Conservation (phyloP, 768 basidiomycete genomes). For the Auriscalpium microsporum region DNA sequence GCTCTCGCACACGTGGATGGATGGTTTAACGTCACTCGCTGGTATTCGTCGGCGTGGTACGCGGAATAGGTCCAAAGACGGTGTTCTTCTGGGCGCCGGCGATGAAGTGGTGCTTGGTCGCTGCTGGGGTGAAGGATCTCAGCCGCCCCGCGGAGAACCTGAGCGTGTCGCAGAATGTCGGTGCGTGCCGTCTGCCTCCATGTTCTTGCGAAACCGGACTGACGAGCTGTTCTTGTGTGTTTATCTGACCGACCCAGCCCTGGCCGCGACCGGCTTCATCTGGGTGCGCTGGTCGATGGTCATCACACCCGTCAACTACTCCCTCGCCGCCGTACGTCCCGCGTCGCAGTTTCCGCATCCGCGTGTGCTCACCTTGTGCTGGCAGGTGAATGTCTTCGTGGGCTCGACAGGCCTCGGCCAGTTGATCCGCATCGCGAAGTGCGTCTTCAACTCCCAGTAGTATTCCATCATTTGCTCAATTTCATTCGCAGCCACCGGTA, state of each 20-base stretch:
- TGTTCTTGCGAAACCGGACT: no score
- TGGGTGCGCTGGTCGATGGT: conserved; percentile 98
- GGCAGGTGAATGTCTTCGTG: conserved; percentile 66
- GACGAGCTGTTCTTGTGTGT: no score
- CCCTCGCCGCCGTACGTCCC: conserved; percentile 75
- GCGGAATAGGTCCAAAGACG: conserved; percentile 64
- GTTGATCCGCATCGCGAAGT: conserved; percentile 56
- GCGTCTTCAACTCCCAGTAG: conserved; percentile 19
- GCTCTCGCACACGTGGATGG: no score
- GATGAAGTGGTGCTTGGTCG: conserved; percentile 90
- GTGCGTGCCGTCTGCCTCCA: conserved; percentile 33
- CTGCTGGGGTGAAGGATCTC: conserved; percentile 78
- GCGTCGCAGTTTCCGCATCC: conserved; percentile 5
- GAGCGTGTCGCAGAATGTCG: conserved; percentile 86
- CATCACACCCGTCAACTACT: conserved; percentile 91
- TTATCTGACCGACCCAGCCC: conserved; percentile 39
- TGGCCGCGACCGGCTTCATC: conserved; percentile 90
- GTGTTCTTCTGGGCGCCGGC: conserved; percentile 98
- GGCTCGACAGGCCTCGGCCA: conserved; percentile 58
- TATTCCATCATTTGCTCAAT: no score
- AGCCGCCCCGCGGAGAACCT: conserved; percentile 88
- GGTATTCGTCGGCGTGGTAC: no score
- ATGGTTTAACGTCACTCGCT: no score
- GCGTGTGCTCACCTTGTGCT: no score
- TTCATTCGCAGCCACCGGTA: no score